These are phyloP conservation scores for Lyophyllum decastes DNA, from an alignment of 768 basidiomycete genomes.

Conservation along the genomic window DNA sequence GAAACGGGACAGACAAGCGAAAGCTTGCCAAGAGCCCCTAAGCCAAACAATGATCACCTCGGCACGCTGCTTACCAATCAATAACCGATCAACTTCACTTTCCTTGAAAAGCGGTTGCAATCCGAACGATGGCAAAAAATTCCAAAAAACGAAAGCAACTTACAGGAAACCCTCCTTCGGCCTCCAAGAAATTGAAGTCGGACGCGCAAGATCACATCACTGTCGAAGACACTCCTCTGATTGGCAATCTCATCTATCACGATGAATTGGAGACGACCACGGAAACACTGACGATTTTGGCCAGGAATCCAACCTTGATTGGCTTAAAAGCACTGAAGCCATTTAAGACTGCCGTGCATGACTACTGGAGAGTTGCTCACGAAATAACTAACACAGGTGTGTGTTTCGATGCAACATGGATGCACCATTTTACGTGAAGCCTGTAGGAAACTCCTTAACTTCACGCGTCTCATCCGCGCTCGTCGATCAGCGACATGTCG, in stretches of 20 bases:
- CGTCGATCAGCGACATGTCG: slow-evolving; percentile 41
- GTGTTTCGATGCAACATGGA: not conserved
- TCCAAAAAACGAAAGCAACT: slow-evolving; percentile 23
- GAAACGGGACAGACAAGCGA: not conserved
- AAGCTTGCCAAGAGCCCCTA: not conserved
- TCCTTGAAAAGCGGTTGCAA: not conserved
- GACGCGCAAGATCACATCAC: not conserved
- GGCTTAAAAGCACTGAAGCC: slow-evolving; percentile 32
- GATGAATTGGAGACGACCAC: slow-evolving; percentile 41
- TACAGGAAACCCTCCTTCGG: slow-evolving; percentile 1
- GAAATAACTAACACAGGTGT: slow-evolving; percentile 34
- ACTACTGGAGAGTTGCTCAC: slow-evolving; percentile 36
- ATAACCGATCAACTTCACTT: not conserved
- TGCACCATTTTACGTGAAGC: not conserved
- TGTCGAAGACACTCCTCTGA: slow-evolving; percentile 13
- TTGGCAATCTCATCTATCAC: slow-evolving; percentile 32
- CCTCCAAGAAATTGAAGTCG: slow-evolving; percentile 18
- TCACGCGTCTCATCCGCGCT: slow-evolving; percentile 43
- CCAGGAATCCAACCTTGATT: slow-evolving; percentile 33
- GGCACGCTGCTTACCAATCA: not conserved
- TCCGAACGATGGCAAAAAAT: slow-evolving; percentile 11
- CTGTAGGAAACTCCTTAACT: slow-evolving; percentile 33
- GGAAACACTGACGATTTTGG: slow-evolving; percentile 31
- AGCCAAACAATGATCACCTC: not conserved
- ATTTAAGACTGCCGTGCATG: slow-evolving; percentile 38